Evolutionary conservation across 1,284 basidiomycete genomes (phyloP).

Genomic region (Cryptococcus floricola): DNA sequence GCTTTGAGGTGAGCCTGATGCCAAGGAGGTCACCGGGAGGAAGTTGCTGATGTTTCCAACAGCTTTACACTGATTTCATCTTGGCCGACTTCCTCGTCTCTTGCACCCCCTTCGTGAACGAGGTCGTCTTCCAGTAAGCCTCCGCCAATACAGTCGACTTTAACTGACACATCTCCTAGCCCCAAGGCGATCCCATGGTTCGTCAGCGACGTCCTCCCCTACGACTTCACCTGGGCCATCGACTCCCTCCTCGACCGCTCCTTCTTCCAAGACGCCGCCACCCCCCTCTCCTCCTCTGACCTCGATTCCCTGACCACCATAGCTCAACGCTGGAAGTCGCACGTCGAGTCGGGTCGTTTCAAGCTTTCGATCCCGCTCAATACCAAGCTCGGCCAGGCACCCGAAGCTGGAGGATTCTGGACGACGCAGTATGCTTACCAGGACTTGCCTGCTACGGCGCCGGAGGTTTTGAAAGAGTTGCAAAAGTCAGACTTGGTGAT

Average conservation of each 20-base stretch:
- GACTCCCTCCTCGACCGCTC: conserved; percentile 51
- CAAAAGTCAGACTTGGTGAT: conserved; percentile 72
- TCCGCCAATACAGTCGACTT: not conserved
- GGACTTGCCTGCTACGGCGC: conserved; percentile 64
- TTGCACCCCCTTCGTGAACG: conserved; percentile 72
- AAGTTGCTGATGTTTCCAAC: not conserved
- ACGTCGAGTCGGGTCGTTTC: conserved; percentile 69
- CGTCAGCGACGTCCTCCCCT: conserved; percentile 81
- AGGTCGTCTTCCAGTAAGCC: conserved; percentile 84
- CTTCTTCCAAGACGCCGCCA: conserved; percentile 60
- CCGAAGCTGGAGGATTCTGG: conserved; percentile 65
- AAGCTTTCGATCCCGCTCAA: conserved; percentile 65
- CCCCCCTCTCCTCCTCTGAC: conserved; percentile 30
- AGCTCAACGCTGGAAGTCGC: conserved; percentile 67
- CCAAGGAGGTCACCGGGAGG: no score
- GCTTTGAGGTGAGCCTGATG: conserved; percentile 67
- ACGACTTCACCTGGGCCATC: conserved; percentile 62
- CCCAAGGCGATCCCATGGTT: conserved; percentile 84
- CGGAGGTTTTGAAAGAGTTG: conserved; percentile 60
- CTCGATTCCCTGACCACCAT: conserved; percentile 55
- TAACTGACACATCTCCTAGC: conserved; percentile 49
- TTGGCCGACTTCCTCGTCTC: conserved; percentile 92
- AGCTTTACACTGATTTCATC: conserved; percentile 90
- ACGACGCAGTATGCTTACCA: conserved; percentile 77
- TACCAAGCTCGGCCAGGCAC: conserved; percentile 59